Evolutionary conservation across 1,284 basidiomycete species (phyloP), one percentile per base, ranked within the genome.

Genomic region (Moniliella sp.): DNA sequence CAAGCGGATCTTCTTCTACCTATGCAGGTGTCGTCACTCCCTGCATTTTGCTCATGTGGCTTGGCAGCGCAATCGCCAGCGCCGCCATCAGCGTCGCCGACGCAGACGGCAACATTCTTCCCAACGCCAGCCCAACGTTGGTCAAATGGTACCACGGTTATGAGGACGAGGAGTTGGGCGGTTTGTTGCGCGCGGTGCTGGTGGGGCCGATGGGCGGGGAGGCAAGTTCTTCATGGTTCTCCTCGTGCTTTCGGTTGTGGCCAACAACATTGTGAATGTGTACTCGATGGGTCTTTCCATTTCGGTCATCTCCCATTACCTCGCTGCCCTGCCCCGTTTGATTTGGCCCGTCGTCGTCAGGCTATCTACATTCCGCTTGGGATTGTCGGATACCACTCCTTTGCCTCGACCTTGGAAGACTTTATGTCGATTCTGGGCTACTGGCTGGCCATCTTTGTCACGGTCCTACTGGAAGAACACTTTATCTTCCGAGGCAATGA

Each of bases 311-410:
- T 79, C 73, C n/a, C 68, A 73, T 43, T 65, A 69, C 14, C 57
- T 66, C 54, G 16, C 29, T 7, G 5, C 5, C 35, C 71, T 91
- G 9, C 84, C 86, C 0, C 68, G 86, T 50, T 88, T 83, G 57
- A 65, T 82, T 27, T 80, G 88, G 58, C 79, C 83, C 0, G 52
- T 88, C 12, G 56, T 83, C 26, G 74, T 75, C 1, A 77, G 74
- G 0, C 80, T 74, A 1, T 73, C 91, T 28, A 71, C 72, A 54
- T 53, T 74, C 16, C 72, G 21, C 68, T 72, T 0, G 70, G 71
- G 10, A 67, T 75, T 28, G 70, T 67, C 2, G 74, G 74, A 1
- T 66, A 71, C 27, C 66, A 69, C 36, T 68, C 72, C 47, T 74
- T 76, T 50, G 67, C 67, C 25, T 63, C 62, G 25, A 71, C 74